These are phyloP conservation scores for Plantago coronopus DNA, from an alignment of 305 asterid genomes.

Conservation along the genomic window DNA sequence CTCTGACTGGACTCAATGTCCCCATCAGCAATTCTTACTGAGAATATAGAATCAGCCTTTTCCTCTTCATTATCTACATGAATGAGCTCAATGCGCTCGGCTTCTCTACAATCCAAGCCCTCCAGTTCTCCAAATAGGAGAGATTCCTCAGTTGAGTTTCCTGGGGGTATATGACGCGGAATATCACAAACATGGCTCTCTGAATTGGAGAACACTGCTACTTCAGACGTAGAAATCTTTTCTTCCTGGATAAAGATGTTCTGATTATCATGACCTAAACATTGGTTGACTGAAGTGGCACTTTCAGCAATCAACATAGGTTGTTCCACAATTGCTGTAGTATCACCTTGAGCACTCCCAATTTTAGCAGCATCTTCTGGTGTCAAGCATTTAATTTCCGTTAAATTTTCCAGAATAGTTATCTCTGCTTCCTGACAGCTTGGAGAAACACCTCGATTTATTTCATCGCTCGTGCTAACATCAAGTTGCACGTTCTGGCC, in stretches of 20 bases:
- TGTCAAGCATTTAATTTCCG: constrained; percentile 24
- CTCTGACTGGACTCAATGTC: constrained; percentile 26
- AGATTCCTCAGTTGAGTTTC: constrained; percentile 46
- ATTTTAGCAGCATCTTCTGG: constrained; percentile 26
- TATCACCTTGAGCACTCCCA: constrained; percentile 22
- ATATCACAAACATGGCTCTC: constrained; percentile 26
- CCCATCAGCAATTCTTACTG: constrained; percentile 24
- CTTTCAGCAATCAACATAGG: not conserved
- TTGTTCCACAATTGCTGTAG: not conserved
- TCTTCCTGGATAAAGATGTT: constrained; percentile 28
- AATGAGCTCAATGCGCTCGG: constrained; percentile 15
- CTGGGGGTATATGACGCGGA: constrained; percentile 28
- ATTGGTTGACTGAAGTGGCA: not conserved
- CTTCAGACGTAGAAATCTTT: constrained; percentile 24
- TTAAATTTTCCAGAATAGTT: constrained; percentile 23
- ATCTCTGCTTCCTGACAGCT: constrained; percentile 23
- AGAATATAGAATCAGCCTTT: constrained; percentile 24
- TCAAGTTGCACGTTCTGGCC: constrained; percentile 20
- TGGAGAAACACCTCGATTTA: constrained; percentile 17
- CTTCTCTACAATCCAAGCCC: constrained; percentile 25
- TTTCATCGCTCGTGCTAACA: constrained; percentile 24
- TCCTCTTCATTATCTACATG: constrained; percentile 26
- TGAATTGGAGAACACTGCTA: constrained; percentile 21
- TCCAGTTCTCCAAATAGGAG: constrained; percentile 54
- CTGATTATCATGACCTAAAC: constrained; percentile 25